A percentile compares a stretch with the other conserved stretches of the same genome.
These are phyloP conservation scores for Aureobasidium lini DNA, from an alignment of 2,329 filamentous ascomycete species.

Conservation along the genomic window DNA sequence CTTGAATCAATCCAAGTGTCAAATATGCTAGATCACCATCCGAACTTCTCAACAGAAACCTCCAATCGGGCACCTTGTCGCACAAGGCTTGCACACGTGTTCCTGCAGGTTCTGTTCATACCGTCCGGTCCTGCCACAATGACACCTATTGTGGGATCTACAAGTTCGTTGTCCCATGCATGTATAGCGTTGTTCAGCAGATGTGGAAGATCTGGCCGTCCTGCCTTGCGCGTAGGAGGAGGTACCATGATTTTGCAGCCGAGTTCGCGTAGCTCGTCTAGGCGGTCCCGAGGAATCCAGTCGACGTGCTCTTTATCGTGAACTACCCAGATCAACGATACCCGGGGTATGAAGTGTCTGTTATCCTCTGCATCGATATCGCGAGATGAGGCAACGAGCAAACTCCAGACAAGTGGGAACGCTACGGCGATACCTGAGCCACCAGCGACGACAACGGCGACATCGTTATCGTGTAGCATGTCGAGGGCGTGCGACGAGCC, in stretches of 20 bases:
- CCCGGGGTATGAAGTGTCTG: conserved; percentile 25
- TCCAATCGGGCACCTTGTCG: conserved; percentile 42
- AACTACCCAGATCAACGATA: conserved; percentile 54
- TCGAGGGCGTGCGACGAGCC: conserved; percentile 50
- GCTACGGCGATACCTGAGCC: conserved; percentile 59
- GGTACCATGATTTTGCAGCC: conserved; percentile 49
- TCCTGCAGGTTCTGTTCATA: conserved; percentile 54
- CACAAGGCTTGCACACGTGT: conserved; percentile 46
- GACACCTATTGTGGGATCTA: conserved; percentile 38
- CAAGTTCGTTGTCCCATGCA: conserved; percentile 18
- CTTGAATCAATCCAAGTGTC: too few relatives aligned
- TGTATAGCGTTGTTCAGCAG: conserved; percentile 35
- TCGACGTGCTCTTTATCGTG: conserved; percentile 45
- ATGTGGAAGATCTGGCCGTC: conserved; percentile 45
- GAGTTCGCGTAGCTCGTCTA: conserved; percentile 42
- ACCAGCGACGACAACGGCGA: conserved; percentile 52
- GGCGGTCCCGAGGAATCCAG: conserved; percentile 46
- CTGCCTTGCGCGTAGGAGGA: conserved; percentile 46
- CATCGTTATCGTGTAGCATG: conserved; percentile 43
- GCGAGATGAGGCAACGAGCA: conserved; percentile 19
- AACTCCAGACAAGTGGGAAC: conserved; percentile 52
- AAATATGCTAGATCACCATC: conserved; percentile 42
- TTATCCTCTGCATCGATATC: conserved; percentile 19
- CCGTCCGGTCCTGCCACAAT: conserved; percentile 57
- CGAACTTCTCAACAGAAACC: conserved; percentile 59